These are phyloP conservation scores for Phyllosticta citribraziliensis DNA, from an alignment of 2,329 filamentous ascomycete genomes.

Conservation along the genomic window DNA sequence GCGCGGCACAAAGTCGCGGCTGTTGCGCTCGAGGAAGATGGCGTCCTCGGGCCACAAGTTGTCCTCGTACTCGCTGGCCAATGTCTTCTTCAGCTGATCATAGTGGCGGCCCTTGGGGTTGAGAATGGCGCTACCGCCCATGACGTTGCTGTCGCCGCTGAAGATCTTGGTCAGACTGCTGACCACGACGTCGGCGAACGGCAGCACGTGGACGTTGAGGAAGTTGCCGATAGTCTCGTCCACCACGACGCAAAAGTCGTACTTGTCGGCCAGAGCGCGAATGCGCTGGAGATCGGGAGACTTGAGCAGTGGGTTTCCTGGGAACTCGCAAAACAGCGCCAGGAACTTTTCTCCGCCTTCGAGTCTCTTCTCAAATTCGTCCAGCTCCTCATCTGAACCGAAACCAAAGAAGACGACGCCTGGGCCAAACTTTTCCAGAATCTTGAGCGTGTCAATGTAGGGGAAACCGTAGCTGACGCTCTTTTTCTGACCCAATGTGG, in stretches of 20 bases:
- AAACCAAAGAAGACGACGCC: slow-evolving; percentile 83
- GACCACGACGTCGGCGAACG: slow-evolving; percentile 81
- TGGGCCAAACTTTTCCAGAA: slow-evolving; percentile 86
- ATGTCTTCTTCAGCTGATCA: slow-evolving; percentile 53
- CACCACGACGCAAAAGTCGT: slow-evolving; percentile 81
- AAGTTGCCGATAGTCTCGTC: slow-evolving; percentile 97
- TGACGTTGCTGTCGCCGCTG: slow-evolving; percentile 94
- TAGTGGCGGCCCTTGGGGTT: slow-evolving; percentile 66
- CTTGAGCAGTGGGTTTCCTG: slow-evolving; percentile 78
- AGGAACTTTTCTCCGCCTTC: slow-evolving; percentile 65
- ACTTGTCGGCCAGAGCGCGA: slow-evolving; percentile 64
- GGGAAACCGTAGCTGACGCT: slow-evolving; percentile 92
- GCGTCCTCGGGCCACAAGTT: slow-evolving; percentile 91
- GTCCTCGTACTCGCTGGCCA: slow-evolving; percentile 64
- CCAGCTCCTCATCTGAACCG: slow-evolving; percentile 65
- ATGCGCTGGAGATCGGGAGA: slow-evolving; percentile 82
- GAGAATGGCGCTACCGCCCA: slow-evolving; percentile 67
- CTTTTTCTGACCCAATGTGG: slow-evolving; percentile 53
- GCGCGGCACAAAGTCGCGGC: slow-evolving; percentile 75
- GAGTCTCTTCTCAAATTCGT: slow-evolving; percentile 69
- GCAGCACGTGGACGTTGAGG: slow-evolving; percentile 87
- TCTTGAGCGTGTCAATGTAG: slow-evolving; percentile 93
- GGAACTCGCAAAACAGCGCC: slow-evolving; percentile 88
- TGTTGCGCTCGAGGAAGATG: slow-evolving; percentile 93
- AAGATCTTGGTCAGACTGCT: slow-evolving; percentile 96